Base-by-base conservation (phyloP, 1,284 basidiomycete species). In the Hypsizygus ulmarius region DNA sequence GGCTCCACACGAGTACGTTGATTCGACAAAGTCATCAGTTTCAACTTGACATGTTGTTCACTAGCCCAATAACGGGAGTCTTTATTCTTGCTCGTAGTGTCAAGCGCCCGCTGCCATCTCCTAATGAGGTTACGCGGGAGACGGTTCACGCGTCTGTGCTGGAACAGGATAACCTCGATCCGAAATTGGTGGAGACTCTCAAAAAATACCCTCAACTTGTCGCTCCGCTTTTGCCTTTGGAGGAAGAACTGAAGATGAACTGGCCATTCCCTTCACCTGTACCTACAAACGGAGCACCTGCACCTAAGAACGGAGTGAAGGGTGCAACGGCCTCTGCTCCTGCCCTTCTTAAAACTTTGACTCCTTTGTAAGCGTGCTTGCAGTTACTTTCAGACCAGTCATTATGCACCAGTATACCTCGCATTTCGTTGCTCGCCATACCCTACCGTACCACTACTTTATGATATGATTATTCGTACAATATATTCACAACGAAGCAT, bases 141-240 rank as follows among this genome's bases (percentile, higher is more conserved):
- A 72, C 60, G 0, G 76, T 86, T 30, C 84, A 87, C 54, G 64
- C 77, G 1, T 86, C 84, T 5, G 79, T 81, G 3, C 59, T 78
- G 28, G 57, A 71, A 30, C 84, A 82, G 54, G 58, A 54, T 5
- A 52, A 59, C 5, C 47, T 73, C 4, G 57, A 66, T 32, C 66
- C 71, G 1, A 58, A 63, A 15, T 57, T 84, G 14, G 55, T 54
- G 7, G 53, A 62, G 7, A 62, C 59, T 15, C 44, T 85, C 27
- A 57, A 64, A 36, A 60, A 67, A 15, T 61, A 78, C 48, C 77
- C 77, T 1, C 58, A 65, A 1, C 60, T 85, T 5, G 56, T 85
- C 9, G 56, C 50, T 14, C 53, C 58, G 5, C 68, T 87, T 1
- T 58, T 73, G 25, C 76, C 78, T 1, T 59, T 86, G 16, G 84